Base-by-base conservation (phyloP, 257 asterid species). In the Dorcoceras hygrometricum region DNA sequence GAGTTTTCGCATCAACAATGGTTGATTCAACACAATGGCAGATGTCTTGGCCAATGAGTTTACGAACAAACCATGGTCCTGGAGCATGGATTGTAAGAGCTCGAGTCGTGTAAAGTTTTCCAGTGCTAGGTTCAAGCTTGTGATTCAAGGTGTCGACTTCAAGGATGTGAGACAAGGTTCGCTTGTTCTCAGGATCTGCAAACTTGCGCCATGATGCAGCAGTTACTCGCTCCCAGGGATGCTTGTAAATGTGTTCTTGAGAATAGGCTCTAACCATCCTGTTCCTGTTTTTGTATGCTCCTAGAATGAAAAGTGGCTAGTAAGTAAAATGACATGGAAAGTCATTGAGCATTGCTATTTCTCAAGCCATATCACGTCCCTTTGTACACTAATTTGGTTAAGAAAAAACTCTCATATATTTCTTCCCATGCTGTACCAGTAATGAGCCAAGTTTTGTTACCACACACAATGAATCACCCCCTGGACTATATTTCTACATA, bases 191-290 rank as follows among this genome's bases (percentile, higher is more conserved):
- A 0, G 99, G 95, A 72, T 94, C 97, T 5, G 97, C 73, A 70
- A 85, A 94, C 73, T 90, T 90, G 79, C 99, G 92, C 96, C 97
- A 94, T 0, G 99, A 90, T 36, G 99, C 99, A 50, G 99, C 72
- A 9, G 97, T 90, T 43, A 94, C 97, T 31, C 95, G 77, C 61
- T 94, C 97, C 99, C 97, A 94, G 29, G 99, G 99, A 77, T 90
- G 97, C 78, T 81, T 90, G 85, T 79, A 94, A 2, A 89, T 83
- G 86, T 94, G 95, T 77, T 94, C 99, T 75, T 86, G 99, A 63
- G 87, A 62, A 74, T 94, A 94, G 34, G 99, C 99, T 77, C 89
- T 85, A 59, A 94, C 99, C 99, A 94, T 94, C 58, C 28, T 59
- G 58, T 65, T 28, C 54, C 63, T 24, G 9, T 24, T 39, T 32